These are phyloP conservation scores for Neckera pumila DNA, from an alignment of 225 moss, liverwort and hornwort genomes.

Conservation along the genomic window DNA sequence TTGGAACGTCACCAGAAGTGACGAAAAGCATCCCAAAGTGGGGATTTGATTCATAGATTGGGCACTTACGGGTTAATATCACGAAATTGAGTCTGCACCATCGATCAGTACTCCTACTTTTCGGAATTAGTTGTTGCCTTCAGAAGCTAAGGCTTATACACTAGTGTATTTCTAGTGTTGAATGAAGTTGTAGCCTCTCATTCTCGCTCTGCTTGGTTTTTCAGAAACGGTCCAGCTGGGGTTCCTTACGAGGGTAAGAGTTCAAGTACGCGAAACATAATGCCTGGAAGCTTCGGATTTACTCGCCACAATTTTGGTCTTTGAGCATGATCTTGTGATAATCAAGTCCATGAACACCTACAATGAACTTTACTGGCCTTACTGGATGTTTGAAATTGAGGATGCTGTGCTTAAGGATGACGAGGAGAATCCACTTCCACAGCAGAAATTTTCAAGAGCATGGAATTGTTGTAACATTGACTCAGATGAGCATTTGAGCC, in stretches of 20 bases:
- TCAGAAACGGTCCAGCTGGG: conserved; percentile 52
- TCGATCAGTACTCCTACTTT: not conserved
- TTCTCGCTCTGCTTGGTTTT: not conserved
- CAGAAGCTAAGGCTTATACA: not conserved
- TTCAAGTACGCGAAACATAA: not conserved
- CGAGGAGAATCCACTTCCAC: not conserved
- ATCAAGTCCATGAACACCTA: not conserved
- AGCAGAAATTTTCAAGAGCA: not conserved
- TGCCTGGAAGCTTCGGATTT: not conserved
- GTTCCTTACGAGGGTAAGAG: conserved; percentile 31
- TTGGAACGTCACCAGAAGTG: not conserved
- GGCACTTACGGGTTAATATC: not conserved
- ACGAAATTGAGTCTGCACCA: not conserved
- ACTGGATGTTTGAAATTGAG: not conserved
- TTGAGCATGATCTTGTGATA: not conserved
- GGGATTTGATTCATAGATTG: not conserved
- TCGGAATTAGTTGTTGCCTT: not conserved
- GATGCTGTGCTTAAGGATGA: not conserved
- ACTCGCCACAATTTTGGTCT: not conserved
- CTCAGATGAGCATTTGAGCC: not conserved
- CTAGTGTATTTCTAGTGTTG: not conserved
- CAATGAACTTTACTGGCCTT: not conserved
- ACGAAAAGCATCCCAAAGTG: not conserved
- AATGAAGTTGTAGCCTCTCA: not conserved
- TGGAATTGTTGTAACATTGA: not conserved